Percentiles rank a stretch among this genome's conserved stretches.
Evolutionary conservation across 192 early-diverging fungal genomes (phyloP).

Genomic region (Backusella tuberculispora): DNA sequence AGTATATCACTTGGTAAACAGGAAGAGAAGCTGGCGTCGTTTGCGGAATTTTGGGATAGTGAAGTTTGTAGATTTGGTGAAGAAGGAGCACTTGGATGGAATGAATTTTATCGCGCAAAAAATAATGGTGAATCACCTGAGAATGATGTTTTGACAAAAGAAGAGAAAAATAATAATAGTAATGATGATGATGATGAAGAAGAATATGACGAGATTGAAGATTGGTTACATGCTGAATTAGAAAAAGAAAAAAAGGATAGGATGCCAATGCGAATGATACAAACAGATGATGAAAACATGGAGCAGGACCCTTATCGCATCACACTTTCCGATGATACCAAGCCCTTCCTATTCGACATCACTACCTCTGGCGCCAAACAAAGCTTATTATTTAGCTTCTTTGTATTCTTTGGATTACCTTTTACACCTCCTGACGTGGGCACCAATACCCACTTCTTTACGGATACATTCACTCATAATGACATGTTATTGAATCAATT

Average conservation of each 20-base stretch:
- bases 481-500: constrained; percentile 27
- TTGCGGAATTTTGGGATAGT: constrained; percentile 58
- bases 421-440: constrained; percentile 43
- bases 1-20: constrained; percentile 25
- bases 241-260: constrained; percentile 29
- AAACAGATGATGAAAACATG: constrained; percentile 24
- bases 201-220: not conserved
- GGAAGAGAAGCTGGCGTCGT: constrained; percentile 41
- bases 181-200: constrained; percentile 30
- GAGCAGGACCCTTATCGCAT: constrained; percentile 58
- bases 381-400: constrained; percentile 52
- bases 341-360: constrained; percentile 46
- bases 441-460: constrained; percentile 44
- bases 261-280: constrained; percentile 13
- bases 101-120: constrained; percentile 32
- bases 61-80: constrained; percentile 61
- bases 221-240: constrained; percentile 43
- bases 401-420: constrained; percentile 53
- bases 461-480: constrained; percentile 47
- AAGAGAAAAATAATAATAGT: not conserved
- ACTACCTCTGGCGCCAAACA: constrained; percentile 44
- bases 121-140: constrained; percentile 31
- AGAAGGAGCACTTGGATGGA: constrained; percentile 56
- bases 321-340: constrained; percentile 58
- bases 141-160: not conserved